Evolutionary conservation across 1,284 basidiomycete species (phyloP), one percentile per base, ranked within the genome.

Genomic region (Cryptococcus jaspeensis): DNA sequence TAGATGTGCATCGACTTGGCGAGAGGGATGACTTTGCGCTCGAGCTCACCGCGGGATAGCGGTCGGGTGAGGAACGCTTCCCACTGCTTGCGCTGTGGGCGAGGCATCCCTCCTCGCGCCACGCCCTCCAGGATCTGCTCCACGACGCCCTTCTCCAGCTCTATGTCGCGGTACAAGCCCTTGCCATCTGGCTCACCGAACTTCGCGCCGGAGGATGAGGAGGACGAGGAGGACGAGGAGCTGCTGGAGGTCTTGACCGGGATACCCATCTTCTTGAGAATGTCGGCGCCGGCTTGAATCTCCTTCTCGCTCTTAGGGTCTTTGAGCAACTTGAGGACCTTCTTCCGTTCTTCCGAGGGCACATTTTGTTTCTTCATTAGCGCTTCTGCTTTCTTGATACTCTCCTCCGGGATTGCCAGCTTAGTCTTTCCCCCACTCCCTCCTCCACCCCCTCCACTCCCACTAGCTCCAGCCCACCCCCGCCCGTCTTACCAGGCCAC

Each of bases 151-250:
- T 54, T 22, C 16, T 28, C 22, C 16, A 58, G 38, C 18, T 49
- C n/a, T 11, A 59, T 59, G 50, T 59, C 58, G 16, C 53, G 45
- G 48, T 25, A 49, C 16, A 45, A 40, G 32, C 53, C 58, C 35
- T 53, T 40, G 1, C 53, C 50, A 47, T 59, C 58, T 28, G 54
- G 37, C 22, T 48, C 39, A 16, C 49, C 49, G 7, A 35, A 53
- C 7, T 23, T 2, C 18, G 12, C 28, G 28, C 28, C 28, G 9
- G 28, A 4, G 9, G 28, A 4, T 9, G 28, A 32, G 9, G 28
- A 32, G 28, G 28, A 32, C 9, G 28, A 32, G 9, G 28, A 32
- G 28, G 28, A 32, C 4, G 28, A 32, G 28, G 28, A 32, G 4
- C 28, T 9, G 9, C 42, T 43, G 16, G 56, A 51, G 22, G 22